Evolutionary conservation across 129 eudicot genomes (phyloP).

Genomic region (Deinandra increscens): DNA sequence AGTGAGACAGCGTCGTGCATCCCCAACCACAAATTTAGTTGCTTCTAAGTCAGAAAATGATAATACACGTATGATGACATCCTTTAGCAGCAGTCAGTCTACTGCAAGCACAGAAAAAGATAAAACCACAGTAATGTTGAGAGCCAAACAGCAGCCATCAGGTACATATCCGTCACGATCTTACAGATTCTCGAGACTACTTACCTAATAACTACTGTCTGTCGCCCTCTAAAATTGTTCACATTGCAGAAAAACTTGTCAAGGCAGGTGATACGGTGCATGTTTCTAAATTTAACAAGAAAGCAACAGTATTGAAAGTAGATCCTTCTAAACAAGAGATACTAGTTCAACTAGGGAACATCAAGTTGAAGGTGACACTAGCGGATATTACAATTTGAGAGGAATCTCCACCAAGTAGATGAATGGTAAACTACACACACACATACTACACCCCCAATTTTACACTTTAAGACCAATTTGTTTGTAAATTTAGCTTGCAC

Average conservation of each 20-base stretch:
- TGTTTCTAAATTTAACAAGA: constrained; percentile 62
- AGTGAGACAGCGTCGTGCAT: constrained; percentile 53
- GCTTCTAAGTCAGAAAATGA: constrained; percentile 25
- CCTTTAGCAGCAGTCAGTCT: constrained; percentile 22
- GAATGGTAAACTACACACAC: too few relatives aligned
- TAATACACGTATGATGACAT: constrained; percentile 15
- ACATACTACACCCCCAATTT: too few relatives aligned
- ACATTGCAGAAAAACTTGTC: constrained; percentile 45
- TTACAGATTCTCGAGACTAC: neutral
- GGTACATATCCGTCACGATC: constrained; percentile 38
- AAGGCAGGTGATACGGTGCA: constrained; percentile 79
- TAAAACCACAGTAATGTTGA: constrained; percentile 6
- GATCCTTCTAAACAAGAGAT: constrained; percentile 67
- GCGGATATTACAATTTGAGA: constrained; percentile 47
- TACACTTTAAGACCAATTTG: too few relatives aligned
- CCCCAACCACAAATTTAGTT: constrained; percentile 22
- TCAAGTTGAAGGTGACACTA: constrained; percentile 70
- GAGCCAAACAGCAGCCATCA: constrained; percentile 28
- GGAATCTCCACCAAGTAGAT: constrained; percentile 6
- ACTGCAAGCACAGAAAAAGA: constrained; percentile 25
- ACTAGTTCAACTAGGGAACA: constrained; percentile 65
- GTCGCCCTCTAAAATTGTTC: neutral
- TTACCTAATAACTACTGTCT: neutral
- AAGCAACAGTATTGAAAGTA: constrained; percentile 61
- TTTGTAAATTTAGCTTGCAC: too few relatives aligned